These are phyloP conservation scores for Phylloporus sp. DNA, from an alignment of 768 basidiomycete species.

Conservation along the genomic window DNA sequence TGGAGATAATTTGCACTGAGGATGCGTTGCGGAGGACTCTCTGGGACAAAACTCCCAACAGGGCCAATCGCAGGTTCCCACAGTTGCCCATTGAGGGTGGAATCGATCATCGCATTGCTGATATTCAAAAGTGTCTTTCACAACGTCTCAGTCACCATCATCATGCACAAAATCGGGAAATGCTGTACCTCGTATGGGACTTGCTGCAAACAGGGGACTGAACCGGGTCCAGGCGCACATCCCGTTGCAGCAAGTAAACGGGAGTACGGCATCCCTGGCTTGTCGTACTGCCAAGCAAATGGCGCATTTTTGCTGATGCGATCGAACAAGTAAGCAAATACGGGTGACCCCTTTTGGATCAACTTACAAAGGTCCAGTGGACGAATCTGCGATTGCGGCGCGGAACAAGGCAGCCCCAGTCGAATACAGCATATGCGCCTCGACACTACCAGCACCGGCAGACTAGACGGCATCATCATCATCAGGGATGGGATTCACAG, in stretches of 20 bases:
- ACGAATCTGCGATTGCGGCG: conserved; percentile 16
- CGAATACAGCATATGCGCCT: conserved; percentile 13
- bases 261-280: conserved; percentile 46
- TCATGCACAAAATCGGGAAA: not conserved
- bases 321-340: not conserved
- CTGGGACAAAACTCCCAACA: conserved; percentile 43
- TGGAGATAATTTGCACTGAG: conserved; percentile 46
- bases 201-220: conserved; percentile 39
- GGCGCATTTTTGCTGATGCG: conserved; percentile 46
- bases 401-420: conserved; percentile 9
- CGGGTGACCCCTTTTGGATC: not conserved
- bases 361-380: conserved; percentile 20
- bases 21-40: conserved; percentile 42
- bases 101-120: conserved; percentile 41
- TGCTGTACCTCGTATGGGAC: conserved; percentile 15
- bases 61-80: conserved; percentile 57
- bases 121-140: conserved; percentile 44
- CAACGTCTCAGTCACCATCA: not conserved
- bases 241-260: conserved; percentile 43
- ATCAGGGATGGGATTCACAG: rapidly evolving
- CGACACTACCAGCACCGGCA: conserved; percentile 14
- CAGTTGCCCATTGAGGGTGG: conserved; percentile 46
- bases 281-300: conserved; percentile 42
- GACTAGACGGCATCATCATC: conserved; percentile 4
- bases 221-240: conserved; percentile 36